A percentile compares a stretch with the other conserved stretches of the same genome.
phyloP scores from a whole-genome alignment of 2,329 filamentous ascomycete genomes.

The Colletotrichum costaricense region DNA sequence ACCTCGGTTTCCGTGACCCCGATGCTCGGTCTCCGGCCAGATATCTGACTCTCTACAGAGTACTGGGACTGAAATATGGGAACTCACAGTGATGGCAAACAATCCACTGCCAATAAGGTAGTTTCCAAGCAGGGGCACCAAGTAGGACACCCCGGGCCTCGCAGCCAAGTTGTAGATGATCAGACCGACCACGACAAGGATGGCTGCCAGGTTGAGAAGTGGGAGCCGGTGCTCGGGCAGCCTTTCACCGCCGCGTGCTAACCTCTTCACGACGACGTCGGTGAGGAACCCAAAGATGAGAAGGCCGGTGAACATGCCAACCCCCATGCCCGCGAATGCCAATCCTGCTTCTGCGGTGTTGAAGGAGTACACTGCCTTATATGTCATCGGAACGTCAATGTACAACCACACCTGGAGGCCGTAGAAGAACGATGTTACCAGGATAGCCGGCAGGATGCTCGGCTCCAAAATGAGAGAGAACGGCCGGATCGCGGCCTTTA shows the following conservation, averaged over 20 bases:
- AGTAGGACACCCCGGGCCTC: neutral
- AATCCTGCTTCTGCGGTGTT: conserved; percentile 5
- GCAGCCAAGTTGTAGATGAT: conserved; percentile 12
- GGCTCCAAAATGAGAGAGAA: conserved; percentile 4
- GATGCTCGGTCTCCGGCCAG: neutral
- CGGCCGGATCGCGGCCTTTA: conserved; percentile 9
- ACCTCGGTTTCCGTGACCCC: neutral
- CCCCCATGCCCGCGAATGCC: conserved; percentile 10
- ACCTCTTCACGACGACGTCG: conserved; percentile 7
- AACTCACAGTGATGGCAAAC: conserved; percentile 14
- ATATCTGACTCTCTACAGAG: neutral
- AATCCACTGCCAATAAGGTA: conserved; percentile 9
- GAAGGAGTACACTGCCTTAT: conserved; percentile 17
- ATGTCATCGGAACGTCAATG: conserved; percentile 27
- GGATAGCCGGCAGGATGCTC: conserved; percentile 12
- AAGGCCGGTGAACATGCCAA: conserved; percentile 18
- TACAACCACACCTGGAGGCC: conserved; percentile 24
- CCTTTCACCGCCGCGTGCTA: conserved; percentile 6
- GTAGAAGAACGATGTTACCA: conserved; percentile 25
- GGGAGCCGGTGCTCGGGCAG: conserved; percentile 21
- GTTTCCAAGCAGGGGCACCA: conserved; percentile 11
- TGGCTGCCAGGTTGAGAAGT: conserved; percentile 4
- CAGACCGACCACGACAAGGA: conserved; percentile 9
- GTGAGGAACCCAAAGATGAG: conserved; percentile 23
- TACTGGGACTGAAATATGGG: no score